These are phyloP conservation scores for Globisporangium apiculatum DNA, from an alignment of 352 stramenopile species.

Conservation along the genomic window DNA sequence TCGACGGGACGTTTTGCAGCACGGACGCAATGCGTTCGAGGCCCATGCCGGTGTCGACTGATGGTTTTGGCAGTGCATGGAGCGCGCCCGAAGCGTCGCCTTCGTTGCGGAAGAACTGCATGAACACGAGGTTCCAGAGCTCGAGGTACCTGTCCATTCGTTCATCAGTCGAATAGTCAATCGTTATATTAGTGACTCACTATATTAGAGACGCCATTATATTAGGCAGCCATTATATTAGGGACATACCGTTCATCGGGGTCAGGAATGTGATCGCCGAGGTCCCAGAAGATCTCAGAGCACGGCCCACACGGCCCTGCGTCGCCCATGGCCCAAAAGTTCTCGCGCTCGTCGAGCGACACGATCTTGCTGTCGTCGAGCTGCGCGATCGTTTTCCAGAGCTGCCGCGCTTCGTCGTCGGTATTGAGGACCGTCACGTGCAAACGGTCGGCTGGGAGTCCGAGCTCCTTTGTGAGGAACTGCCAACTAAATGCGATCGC, in stretches of 20 bases:
- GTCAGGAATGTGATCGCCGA: slow-evolving; percentile 73
- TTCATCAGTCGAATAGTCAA: slow-evolving; percentile 55
- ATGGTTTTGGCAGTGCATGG: slow-evolving; percentile 82
- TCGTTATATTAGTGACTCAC: slow-evolving; percentile 13
- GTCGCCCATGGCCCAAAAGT: slow-evolving; percentile 97
- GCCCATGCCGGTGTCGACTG: slow-evolving; percentile 97
- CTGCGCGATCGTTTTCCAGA: slow-evolving; percentile 52
- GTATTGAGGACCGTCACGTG: slow-evolving; percentile 65
- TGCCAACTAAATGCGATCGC: slow-evolving; percentile 93
- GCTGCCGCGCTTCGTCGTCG: slow-evolving; percentile 47
- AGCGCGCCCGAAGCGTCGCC: slow-evolving; percentile 51
- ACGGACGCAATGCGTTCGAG: slow-evolving; percentile 94
- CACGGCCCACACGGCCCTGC: slow-evolving; percentile 92
- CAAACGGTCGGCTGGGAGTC: slow-evolving; percentile 38
- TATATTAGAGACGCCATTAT: no score
- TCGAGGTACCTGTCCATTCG: slow-evolving; percentile 65
- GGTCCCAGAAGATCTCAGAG: slow-evolving; percentile 94
- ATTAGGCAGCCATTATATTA: no score
- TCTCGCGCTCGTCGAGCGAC: slow-evolving; percentile 85
- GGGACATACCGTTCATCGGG: slow-evolving; percentile 41
- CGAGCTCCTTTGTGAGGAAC: slow-evolving; percentile 90
- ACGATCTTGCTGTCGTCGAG: slow-evolving; percentile 43
- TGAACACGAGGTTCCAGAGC: slow-evolving; percentile 98
- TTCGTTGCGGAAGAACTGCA: slow-evolving; percentile 93
- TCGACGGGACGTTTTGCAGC: slow-evolving; percentile 91